Percentiles rank a stretch among this genome's conserved stretches.
phyloP scores from a whole-genome alignment of 108 stramenopile species.

The Chaetoceros muelleri region DNA sequence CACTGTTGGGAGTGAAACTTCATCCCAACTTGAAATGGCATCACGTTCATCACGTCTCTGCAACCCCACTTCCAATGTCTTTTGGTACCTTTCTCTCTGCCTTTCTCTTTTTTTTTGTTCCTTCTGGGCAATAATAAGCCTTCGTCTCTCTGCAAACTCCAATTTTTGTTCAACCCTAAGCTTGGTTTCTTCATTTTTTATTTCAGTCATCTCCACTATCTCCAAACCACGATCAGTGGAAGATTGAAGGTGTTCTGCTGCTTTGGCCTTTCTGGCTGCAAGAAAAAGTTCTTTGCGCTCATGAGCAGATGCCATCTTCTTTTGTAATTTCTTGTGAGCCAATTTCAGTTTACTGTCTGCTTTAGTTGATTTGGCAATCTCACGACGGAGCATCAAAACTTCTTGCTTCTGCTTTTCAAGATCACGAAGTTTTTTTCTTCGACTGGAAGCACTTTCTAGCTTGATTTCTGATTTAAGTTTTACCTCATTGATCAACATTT shows the following conservation, averaged over 20 bases:
- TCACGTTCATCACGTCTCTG: background rate
- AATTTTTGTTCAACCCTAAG: background rate
- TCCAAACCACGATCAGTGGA: background rate
- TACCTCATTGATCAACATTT: background rate
- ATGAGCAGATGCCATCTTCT: background rate
- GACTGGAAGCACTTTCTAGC: background rate
- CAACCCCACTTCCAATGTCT: background rate
- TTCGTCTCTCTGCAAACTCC: background rate
- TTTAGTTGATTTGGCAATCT: background rate
- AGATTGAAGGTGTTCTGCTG: background rate
- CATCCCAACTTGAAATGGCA: background rate
- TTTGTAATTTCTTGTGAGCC: background rate
- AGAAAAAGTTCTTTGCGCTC: background rate
- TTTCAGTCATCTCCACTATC: background rate
- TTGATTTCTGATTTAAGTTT: background rate
- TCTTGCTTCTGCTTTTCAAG: background rate
- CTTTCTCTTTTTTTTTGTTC: background rate
- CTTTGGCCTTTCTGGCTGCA: background rate
- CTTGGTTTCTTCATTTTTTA: background rate
- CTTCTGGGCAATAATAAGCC: background rate
- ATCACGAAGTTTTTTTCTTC: background rate
- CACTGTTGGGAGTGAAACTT: background rate
- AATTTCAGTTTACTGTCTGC: background rate
- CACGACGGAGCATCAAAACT: background rate
- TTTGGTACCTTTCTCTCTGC: background rate